phyloP scores from a whole-genome alignment of 805 yeast genomes.

The Candida parachauliodes region DNA sequence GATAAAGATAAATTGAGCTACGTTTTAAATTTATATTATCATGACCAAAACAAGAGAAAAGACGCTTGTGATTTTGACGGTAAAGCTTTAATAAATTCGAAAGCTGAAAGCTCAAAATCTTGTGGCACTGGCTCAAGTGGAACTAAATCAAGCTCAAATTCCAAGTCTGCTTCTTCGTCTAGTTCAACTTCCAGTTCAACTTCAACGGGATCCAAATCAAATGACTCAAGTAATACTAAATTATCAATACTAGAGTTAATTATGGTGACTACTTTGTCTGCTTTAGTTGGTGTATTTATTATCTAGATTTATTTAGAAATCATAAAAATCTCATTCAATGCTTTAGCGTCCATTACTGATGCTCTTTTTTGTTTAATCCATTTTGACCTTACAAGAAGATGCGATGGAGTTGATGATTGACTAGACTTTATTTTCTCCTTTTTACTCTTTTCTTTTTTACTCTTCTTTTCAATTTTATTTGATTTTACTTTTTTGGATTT shows the following conservation, averaged over 20 bases:
- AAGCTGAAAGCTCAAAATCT: constrained; percentile 26
- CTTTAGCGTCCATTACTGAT: constrained; percentile 84
- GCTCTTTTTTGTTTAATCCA: constrained; percentile 90
- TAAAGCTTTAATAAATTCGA: constrained; percentile 47
- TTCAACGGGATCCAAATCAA: constrained; percentile 11
- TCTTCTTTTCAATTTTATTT: constrained; percentile 11
- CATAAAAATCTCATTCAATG: constrained; percentile 92
- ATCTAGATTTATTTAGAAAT: constrained; percentile 42
- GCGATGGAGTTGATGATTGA: constrained; percentile 22
- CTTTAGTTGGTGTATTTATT: constrained; percentile 40
- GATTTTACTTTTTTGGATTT: constrained; percentile 16
- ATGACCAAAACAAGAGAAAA: constrained; percentile 35
- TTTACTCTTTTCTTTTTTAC: constrained; percentile 11
- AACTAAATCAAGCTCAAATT: constrained; percentile 21
- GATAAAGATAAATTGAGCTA: constrained; percentile 62
- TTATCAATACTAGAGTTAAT: not conserved
- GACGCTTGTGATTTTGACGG: constrained; percentile 71
- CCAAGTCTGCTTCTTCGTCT: constrained; percentile 18
- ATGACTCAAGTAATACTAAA: not conserved
- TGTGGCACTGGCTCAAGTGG: constrained; percentile 15
- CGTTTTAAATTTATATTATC: constrained; percentile 61
- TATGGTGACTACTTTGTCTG: constrained; percentile 25
- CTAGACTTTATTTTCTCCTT: constrained; percentile 10
- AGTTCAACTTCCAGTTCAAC: constrained; percentile 23
- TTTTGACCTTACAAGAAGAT: constrained; percentile 67